Conservation (phyloP, 2,329 filamentous ascomycete species). For the Fusarium brachygibbosum region DNA sequence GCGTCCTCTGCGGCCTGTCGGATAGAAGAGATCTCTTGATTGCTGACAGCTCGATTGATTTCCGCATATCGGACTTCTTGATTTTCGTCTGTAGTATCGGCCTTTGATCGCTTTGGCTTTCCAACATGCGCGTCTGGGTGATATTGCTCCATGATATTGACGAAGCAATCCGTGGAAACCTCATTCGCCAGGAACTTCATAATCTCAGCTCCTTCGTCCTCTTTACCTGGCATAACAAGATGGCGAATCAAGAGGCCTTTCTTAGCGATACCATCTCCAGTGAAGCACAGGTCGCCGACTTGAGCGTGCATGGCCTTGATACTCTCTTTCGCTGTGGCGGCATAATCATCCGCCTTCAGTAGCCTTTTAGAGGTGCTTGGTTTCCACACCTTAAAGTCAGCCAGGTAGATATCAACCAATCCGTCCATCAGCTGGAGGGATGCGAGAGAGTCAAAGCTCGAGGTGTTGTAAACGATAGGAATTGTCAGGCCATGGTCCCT, state of each 20-base stretch:
- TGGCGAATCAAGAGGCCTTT: constrained; percentile 81
- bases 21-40: constrained; percentile 75
- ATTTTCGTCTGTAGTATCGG: constrained; percentile 57
- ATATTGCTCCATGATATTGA: constrained; percentile 93
- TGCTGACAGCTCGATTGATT: constrained; percentile 74
- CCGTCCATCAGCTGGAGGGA: constrained; percentile 81
- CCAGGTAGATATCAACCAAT: constrained; percentile 87
- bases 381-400: constrained; percentile 89
- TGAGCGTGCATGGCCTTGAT: constrained; percentile 84
- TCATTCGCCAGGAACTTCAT: constrained; percentile 81
- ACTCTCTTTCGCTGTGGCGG: constrained; percentile 78
- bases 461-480: constrained; percentile 88
- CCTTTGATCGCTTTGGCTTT: constrained; percentile 64
- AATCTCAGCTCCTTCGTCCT: constrained; percentile 79
- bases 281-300: constrained; percentile 87
- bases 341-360: constrained; percentile 84
- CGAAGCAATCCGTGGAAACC: constrained; percentile 80
- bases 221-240: constrained; percentile 86
- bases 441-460: constrained; percentile 80
- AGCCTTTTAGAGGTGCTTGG: constrained; percentile 74
- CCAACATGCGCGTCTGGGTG: constrained; percentile 85
- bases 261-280: constrained; percentile 83
- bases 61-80: constrained; percentile 76
- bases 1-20: constrained; percentile 76
- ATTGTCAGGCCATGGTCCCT: constrained; percentile 76